phyloP scores from a whole-genome alignment of 441 rosid genomes.

The Melianthus villosus region DNA sequence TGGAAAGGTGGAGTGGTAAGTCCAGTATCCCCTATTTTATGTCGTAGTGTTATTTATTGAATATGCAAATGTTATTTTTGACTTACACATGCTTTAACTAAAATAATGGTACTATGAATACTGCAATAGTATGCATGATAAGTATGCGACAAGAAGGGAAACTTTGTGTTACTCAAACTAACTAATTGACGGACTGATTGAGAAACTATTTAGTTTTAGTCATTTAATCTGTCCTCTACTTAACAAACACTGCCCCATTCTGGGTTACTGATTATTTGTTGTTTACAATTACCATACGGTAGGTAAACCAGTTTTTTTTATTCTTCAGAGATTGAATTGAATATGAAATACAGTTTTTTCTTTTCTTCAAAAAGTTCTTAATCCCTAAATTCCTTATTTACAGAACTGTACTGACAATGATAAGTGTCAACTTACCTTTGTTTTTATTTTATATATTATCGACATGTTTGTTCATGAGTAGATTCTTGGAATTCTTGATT shows the following conservation, averaged over 20 bases:
- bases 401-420: neutral
- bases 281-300: too few species aligned
- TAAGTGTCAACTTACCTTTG: too few species aligned
- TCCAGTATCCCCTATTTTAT: neutral
- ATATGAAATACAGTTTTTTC: too few species aligned
- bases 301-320: too few species aligned
- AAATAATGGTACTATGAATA: neutral
- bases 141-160: neutral
- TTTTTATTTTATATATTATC: too few species aligned
- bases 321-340: too few species aligned
- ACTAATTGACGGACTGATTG: neutral
- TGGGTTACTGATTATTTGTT: too few species aligned
- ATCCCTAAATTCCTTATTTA: neutral
- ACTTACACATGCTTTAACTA: neutral
- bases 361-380: too few species aligned
- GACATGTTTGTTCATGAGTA: slow-evolving; percentile 11
- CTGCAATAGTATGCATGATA: neutral
- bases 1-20: slow-evolving; percentile 97
- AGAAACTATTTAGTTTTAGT: neutral
- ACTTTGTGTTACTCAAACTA: too few species aligned
- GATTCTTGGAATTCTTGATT: slow-evolving; percentile 78
- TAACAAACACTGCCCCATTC: too few species aligned
- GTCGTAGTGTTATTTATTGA: neutral
- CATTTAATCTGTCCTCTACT: too few species aligned
- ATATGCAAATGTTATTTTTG: neutral